phyloP scores from a whole-genome alignment of 1,284 basidiomycete genomes.

The Sanghuangporus sanghuang region DNA sequence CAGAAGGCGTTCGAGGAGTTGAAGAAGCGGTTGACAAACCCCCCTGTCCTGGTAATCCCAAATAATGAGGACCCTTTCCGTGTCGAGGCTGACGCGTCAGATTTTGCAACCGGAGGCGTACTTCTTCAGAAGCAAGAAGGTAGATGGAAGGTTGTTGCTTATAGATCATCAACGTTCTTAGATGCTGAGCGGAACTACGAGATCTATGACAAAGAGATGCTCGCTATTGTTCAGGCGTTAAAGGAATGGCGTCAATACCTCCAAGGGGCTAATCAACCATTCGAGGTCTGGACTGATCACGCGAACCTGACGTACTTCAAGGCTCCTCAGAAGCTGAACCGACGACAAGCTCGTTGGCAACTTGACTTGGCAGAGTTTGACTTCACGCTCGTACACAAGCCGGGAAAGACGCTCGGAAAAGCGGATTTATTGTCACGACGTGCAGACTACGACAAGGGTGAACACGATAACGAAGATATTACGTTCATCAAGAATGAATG shows the following conservation, averaged over 20 bases:
- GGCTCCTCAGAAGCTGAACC: too few species aligned
- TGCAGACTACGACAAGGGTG: too few species aligned
- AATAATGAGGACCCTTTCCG: too few species aligned
- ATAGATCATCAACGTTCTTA: conserved; percentile 27
- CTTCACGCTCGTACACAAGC: too few species aligned
- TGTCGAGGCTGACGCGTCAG: conserved; percentile 3
- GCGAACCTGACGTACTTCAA: conserved; percentile 24
- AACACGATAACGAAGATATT: too few species aligned
- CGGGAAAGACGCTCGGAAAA: too few species aligned
- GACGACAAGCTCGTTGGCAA: too few species aligned
- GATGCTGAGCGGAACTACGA: conserved; percentile 36
- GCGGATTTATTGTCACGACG: too few species aligned
- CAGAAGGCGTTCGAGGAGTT: background rate
- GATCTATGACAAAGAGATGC: conserved; percentile 42
- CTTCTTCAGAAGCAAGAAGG: background rate
- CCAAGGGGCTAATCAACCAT: conserved; percentile 11
- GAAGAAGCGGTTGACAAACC: background rate
- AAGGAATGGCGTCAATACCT: conserved; percentile 32
- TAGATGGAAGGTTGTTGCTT: conserved; percentile 27
- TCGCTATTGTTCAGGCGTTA: conserved; percentile 33
- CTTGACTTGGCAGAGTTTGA: too few species aligned
- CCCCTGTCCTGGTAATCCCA: background rate
- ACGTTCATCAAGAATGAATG: too few species aligned
- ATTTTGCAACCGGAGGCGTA: conserved; percentile 4
- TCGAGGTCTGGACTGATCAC: conserved; percentile 29